Percentiles rank a stretch among this genome's conserved stretches.
These are phyloP conservation scores for Chlamydomonas sphaeroides DNA, from an alignment of 139 green algal species.

Conservation along the genomic window DNA sequence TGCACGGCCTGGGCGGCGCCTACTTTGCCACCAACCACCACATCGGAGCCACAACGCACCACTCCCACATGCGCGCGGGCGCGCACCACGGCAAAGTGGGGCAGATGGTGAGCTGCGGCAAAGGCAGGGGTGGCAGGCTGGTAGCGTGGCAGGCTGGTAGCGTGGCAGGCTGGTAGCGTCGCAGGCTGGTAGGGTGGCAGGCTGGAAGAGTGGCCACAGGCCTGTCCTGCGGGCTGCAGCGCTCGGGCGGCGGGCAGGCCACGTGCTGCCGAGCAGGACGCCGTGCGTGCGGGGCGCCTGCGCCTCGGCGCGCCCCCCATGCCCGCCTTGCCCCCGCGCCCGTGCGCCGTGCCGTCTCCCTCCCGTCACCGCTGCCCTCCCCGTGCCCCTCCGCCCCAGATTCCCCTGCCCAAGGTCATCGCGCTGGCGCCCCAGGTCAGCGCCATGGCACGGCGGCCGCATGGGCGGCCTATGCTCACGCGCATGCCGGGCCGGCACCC, in stretches of 20 bases:
- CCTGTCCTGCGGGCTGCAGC: background rate
- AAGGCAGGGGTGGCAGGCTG: too few relatives aligned
- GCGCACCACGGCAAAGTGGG: background rate
- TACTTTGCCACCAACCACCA: conserved; percentile 19
- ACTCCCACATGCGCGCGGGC: background rate
- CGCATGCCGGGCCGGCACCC: too few relatives aligned
- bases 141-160: too few relatives aligned
- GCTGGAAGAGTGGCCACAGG: background rate
- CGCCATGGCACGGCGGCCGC: too few relatives aligned
- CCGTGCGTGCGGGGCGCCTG: too few relatives aligned
- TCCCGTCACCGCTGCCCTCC: background rate
- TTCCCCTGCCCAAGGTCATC: background rate
- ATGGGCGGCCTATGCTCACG: too few relatives aligned
- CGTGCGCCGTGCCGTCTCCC: background rate
- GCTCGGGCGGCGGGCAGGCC: background rate
- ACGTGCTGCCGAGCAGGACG: too few relatives aligned
- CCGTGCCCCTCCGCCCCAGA: background rate
- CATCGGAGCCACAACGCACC: background rate
- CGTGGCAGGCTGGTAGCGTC: too few relatives aligned
- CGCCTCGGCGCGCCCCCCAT: too few relatives aligned
- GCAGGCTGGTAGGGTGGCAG: background rate
- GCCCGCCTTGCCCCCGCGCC: too few relatives aligned
- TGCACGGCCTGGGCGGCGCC: conserved; percentile 24
- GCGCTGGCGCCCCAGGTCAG: conserved; percentile 10
- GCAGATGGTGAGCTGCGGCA: background rate